A percentile compares a stretch with the other conserved stretches of the same genome.
These are phyloP conservation scores for Aspergillus tanneri DNA, from an alignment of 2,329 filamentous ascomycete species.

Conservation along the genomic window DNA sequence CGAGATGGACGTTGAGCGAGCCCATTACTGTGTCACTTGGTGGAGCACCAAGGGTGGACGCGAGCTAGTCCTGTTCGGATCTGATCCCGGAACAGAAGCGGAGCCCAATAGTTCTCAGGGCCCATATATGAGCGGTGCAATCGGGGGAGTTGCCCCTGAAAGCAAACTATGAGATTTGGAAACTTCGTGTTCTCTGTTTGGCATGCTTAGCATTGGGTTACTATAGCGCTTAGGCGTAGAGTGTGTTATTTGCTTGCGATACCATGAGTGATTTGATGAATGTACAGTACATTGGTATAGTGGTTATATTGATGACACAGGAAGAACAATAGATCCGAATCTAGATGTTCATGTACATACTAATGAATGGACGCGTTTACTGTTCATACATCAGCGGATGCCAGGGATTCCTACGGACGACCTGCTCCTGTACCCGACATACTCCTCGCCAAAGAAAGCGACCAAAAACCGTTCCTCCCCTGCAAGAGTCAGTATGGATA, in stretches of 20 bases:
- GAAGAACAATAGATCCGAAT: too few species aligned
- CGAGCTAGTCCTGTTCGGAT: conserved; percentile 55
- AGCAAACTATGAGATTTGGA: conserved; percentile 50
- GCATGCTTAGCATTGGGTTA: too few species aligned
- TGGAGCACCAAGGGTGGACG: conserved; percentile 69
- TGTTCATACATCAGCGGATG: conserved; percentile 46
- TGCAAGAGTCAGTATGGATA: conserved; percentile 32
- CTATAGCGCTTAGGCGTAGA: too few species aligned
- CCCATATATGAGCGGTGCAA: conserved; percentile 57
- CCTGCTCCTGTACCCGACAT: conserved; percentile 67
- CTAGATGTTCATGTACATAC: too few species aligned
- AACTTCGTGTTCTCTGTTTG: too few species aligned
- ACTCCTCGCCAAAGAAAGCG: conserved; percentile 81
- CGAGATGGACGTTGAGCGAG: conserved; percentile 85
- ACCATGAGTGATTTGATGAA: too few species aligned
- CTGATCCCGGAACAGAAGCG: conserved; percentile 16
- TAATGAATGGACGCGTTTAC: too few species aligned
- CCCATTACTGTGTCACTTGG: conserved; percentile 77
- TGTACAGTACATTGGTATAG: too few species aligned
- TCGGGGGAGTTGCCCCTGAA: conserved; percentile 39
- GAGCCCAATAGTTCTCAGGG: conserved; percentile 32
- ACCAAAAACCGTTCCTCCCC: conserved; percentile 77
- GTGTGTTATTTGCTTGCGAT: too few species aligned
- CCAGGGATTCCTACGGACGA: conserved; percentile 82
- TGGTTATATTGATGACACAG: too few species aligned